Evolutionary conservation across 1,139 yeast genomes (phyloP).

Genomic region (Yamadazyma dushanensis): DNA sequence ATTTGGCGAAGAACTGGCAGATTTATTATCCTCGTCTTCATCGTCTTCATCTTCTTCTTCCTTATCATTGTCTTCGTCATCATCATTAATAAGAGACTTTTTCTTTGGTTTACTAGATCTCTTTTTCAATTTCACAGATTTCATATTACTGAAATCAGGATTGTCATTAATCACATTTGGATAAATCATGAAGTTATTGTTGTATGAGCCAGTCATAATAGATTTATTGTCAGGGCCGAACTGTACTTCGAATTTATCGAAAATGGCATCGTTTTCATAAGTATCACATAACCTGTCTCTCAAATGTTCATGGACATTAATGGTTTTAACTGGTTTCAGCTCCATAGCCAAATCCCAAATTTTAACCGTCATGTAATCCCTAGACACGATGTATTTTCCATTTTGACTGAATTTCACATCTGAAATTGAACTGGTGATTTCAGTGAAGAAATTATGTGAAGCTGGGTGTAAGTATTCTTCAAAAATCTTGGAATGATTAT

Average conservation of each 20-base stretch:
- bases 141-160: constrained; percentile 11
- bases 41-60: constrained; percentile 31
- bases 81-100: constrained; percentile 19
- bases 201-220: constrained; percentile 96
- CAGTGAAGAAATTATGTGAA: constrained; percentile 94
- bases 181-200: constrained; percentile 94
- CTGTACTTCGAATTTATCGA: constrained; percentile 96
- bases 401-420: constrained; percentile 92
- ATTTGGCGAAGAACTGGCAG: constrained; percentile 27
- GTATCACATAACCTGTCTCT: constrained; percentile 94
- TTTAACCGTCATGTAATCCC: constrained; percentile 97
- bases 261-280: constrained; percentile 96
- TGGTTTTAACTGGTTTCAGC: constrained; percentile 88
- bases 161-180: constrained; percentile 62
- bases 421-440: constrained; percentile 90
- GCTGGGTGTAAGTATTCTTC: constrained; percentile 94
- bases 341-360: constrained; percentile 99
- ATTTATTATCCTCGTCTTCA: constrained; percentile 46
- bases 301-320: constrained; percentile 92
- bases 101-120: constrained; percentile 11
- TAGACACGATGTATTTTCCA: constrained; percentile 90
- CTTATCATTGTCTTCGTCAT: constrained; percentile 36
- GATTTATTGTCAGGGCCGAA: constrained; percentile 91
- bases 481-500: constrained; percentile 81
- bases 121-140: constrained; percentile 20